Evolutionary conservation across 495 filamentous ascomycete species (phyloP).

Genomic region (Letharia columbiana): DNA sequence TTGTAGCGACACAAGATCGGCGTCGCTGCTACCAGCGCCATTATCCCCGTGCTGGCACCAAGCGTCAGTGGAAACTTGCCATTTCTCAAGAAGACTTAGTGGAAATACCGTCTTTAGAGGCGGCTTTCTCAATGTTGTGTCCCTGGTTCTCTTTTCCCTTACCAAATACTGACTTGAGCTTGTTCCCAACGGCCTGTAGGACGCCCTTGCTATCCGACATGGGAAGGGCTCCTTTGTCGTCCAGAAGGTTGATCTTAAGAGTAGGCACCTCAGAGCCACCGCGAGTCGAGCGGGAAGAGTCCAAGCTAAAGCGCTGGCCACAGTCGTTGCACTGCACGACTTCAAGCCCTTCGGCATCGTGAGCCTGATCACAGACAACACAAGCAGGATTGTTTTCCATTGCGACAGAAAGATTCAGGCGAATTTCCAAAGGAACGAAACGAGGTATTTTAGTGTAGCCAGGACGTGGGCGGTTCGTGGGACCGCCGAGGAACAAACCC

Average conservation of each 20-base stretch:
- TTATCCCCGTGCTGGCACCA: background rate
- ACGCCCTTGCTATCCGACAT: background rate
- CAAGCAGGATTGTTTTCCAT: background rate
- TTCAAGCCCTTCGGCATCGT: background rate
- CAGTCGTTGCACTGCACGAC: background rate
- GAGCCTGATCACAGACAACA: background rate
- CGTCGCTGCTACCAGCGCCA: background rate
- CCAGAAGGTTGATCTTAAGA: background rate
- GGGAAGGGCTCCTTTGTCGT: background rate
- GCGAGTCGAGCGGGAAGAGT: slow-evolving; percentile 1
- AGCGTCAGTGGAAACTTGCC: background rate
- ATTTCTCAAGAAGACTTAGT: background rate
- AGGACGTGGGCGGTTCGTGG: background rate
- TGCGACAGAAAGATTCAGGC: background rate
- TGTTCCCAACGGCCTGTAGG: background rate
- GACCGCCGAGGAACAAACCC: slow-evolving; percentile 4
- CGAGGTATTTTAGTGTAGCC: slow-evolving; percentile 9
- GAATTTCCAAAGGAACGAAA: slow-evolving; percentile 15
- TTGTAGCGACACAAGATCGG: background rate
- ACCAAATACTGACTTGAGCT: background rate
- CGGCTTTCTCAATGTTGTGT: background rate
- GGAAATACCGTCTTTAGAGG: background rate
- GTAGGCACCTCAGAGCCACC: background rate
- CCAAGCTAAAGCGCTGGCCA: background rate
- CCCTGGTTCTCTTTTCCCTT: background rate